Base-by-base conservation (phyloP, 345 rosid genomes). In the Psidium friedrichsthalianum region DNA sequence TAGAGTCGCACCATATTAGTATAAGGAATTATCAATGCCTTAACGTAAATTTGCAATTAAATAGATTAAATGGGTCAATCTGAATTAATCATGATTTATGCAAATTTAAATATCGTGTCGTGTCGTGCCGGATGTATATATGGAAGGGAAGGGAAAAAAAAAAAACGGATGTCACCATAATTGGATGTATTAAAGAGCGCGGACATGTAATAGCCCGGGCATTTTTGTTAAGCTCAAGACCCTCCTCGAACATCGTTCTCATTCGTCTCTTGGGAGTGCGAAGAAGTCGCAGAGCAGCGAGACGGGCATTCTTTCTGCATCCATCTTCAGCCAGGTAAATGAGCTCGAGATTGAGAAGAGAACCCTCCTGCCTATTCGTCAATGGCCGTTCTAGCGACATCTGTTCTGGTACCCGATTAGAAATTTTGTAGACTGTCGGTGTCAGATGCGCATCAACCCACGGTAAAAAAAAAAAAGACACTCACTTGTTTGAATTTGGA, bases 1-100 rank as follows among this genome's bases (percentile, higher is more conserved):
- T 36, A 27, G 6, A 0, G 0, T 3, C 0, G 1, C 5, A 21
- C 29, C 10, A 0, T 61, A 7, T 0, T 16, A 61, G 1, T 14
- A 61, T 7, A 61, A 58, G 0, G 1, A 58, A 3, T 5, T 5
- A 16, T 59, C 14, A 27, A 7, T 0, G 0, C 15, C 21, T 15
- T 61, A 29, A 4, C 11, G 16, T 29, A 22, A 32, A 64, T 64
- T 16, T 64, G 22, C 8, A 20, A 29, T 64, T 32, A 64, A 29
- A 32, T 27, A 6, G 2, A 6, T 61, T 61, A 61, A 61, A 61
- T 6, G 1, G 16, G 2, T 61, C 21, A 27, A 61, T 61, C n/a
- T n/a, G 69, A 58, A 3, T 11, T 13, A 25, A 53, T 16, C 6
- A 18, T 15, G 21, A 16, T 53, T 51, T 51, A 10, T 13, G 11